Evolutionary conservation across 495 filamentous ascomycete genomes (phyloP).

Genomic region (Penicillium verhagenii): DNA sequence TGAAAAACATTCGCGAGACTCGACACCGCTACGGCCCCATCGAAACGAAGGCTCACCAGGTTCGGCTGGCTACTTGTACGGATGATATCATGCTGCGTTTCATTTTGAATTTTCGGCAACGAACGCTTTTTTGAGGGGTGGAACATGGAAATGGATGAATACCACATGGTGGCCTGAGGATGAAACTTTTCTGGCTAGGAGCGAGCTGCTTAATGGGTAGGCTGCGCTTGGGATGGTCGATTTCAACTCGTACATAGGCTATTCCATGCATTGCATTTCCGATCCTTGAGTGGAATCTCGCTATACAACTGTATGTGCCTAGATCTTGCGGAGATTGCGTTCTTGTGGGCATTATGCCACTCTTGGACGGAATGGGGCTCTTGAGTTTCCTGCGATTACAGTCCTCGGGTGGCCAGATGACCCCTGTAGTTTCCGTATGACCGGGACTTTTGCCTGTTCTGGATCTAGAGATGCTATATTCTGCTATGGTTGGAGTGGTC

Average conservation of each 20-base stretch:
- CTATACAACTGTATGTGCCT: constrained; percentile 1
- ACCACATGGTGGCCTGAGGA: constrained; percentile 26
- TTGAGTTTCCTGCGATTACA: neutral
- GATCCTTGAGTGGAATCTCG: constrained; percentile 27
- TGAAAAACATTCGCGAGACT: constrained; percentile 26
- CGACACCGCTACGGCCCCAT: constrained; percentile 25
- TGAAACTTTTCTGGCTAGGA: constrained; percentile 25
- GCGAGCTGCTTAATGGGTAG: constrained; percentile 12
- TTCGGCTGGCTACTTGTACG: constrained; percentile 35
- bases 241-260: constrained; percentile 33
- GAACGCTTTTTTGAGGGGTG: constrained; percentile 25
- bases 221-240: constrained; percentile 18
- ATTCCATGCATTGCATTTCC: constrained; percentile 33
- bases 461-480: neutral
- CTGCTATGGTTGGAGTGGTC: neutral
- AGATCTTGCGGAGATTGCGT: neutral
- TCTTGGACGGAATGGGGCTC: neutral
- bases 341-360: neutral
- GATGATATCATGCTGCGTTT: constrained; percentile 38
- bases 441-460: neutral
- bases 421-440: neutral
- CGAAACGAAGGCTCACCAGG: constrained; percentile 31
- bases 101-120: constrained; percentile 33
- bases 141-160: constrained; percentile 24
- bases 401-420: neutral